Conservation (phyloP, 2,329 filamentous ascomycete species). For the Phaeomoniella chlamydospora region DNA sequence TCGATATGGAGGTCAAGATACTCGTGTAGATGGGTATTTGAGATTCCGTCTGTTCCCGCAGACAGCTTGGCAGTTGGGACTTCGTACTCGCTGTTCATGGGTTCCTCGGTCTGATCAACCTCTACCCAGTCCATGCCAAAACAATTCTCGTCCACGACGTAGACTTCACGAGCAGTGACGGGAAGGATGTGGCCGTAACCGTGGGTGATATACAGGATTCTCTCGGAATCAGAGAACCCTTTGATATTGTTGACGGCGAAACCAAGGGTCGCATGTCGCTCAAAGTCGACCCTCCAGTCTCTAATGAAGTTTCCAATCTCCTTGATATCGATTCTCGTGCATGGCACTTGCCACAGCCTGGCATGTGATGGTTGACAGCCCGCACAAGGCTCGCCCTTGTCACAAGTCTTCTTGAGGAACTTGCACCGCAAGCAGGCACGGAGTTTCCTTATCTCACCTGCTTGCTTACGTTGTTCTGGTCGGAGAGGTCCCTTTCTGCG, state of each 20-base stretch:
- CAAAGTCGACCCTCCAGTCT: conserved; percentile 96
- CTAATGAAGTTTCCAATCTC: conserved; percentile 98
- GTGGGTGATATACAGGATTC: conserved; percentile 81
- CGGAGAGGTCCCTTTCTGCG: conserved; percentile 77
- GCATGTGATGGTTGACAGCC: conserved; percentile 94
- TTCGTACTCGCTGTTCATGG: conserved; percentile 57
- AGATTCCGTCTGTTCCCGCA: conserved; percentile 78
- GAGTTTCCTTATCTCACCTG: conserved; percentile 90
- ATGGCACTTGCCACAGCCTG: conserved; percentile 91
- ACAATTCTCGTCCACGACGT: conserved; percentile 79
- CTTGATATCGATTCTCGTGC: conserved; percentile 96
- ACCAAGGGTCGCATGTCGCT: conserved; percentile 72
- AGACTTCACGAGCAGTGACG: conserved; percentile 87
- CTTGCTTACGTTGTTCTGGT: conserved; percentile 90
- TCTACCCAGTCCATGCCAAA: conserved; percentile 93
- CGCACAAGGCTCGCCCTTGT: conserved; percentile 90
- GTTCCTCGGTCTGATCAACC: conserved; percentile 47
- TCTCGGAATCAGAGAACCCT: conserved; percentile 52
- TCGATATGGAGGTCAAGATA: conserved; percentile 95
- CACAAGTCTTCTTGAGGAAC: conserved; percentile 97
- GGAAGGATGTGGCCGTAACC: conserved; percentile 89
- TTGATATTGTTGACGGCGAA: conserved; percentile 94
- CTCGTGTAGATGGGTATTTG: conserved; percentile 64
- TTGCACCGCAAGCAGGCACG: conserved; percentile 91
- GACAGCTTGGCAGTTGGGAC: conserved; percentile 79